Percentiles rank a stretch among this genome's conserved stretches.
These are phyloP conservation scores for Diaporthe nobilis DNA, from an alignment of 2,329 filamentous ascomycete genomes.

Conservation along the genomic window DNA sequence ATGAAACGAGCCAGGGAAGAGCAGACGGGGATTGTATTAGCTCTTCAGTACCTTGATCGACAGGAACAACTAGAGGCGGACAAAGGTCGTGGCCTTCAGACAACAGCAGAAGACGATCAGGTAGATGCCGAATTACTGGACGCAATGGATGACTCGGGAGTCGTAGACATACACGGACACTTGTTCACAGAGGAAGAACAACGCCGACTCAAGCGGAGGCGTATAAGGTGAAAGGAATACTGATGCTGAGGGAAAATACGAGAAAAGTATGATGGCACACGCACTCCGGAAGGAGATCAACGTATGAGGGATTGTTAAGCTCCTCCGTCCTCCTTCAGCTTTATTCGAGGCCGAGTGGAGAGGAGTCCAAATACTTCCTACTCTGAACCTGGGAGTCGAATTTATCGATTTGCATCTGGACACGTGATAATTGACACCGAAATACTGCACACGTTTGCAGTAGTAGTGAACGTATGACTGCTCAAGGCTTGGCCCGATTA, in stretches of 20 bases:
- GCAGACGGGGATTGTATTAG: background rate
- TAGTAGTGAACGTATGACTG: background rate
- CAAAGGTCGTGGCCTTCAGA: background rate
- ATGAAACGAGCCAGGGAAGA: background rate
- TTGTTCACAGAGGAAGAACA: conserved; percentile 8
- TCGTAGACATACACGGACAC: background rate
- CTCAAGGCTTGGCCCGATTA: background rate
- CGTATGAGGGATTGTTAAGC: no score
- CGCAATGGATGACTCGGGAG: background rate
- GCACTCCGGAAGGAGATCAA: no score
- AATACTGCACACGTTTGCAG: background rate
- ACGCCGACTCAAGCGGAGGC: background rate
- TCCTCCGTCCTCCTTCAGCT: no score
- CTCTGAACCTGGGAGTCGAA: no score
- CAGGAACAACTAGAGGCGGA: conserved; percentile 7
- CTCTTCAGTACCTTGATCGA: background rate
- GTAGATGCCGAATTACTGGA: background rate
- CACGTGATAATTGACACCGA: background rate
- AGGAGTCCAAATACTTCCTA: no score
- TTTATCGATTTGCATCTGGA: background rate
- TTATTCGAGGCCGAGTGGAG: rapidly evolving
- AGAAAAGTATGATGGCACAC: no score
- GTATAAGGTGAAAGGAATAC: background rate
- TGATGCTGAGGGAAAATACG: background rate
- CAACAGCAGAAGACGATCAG: background rate